A percentile compares a stretch with the other conserved stretches of the same genome.
phyloP scores from a whole-genome alignment of 1,284 basidiomycete species.

The Trichosporon asahii region DNA sequence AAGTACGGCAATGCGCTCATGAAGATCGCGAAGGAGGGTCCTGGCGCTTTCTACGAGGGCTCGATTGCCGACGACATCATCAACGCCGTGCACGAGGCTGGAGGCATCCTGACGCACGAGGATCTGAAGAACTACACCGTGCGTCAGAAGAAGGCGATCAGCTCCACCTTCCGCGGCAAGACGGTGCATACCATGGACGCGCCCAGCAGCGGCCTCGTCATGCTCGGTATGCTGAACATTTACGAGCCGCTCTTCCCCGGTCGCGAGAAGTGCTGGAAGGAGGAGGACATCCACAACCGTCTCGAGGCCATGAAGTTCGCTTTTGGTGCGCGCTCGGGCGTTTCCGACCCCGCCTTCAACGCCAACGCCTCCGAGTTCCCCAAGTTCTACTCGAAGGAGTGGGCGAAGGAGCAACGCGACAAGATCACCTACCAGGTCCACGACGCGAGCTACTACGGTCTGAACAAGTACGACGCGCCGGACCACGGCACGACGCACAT shows the following conservation, averaged over 20 bases:
- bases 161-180: slow-evolving; percentile 69
- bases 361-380: slow-evolving; percentile 55
- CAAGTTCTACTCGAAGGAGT: slow-evolving; percentile 68
- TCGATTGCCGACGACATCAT: slow-evolving; percentile 37
- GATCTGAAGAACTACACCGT: slow-evolving; percentile 23
- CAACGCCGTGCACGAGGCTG: slow-evolving; percentile 28
- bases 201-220: slow-evolving; percentile 58
- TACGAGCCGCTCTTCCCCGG: slow-evolving; percentile 28
- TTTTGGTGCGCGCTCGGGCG: slow-evolving; percentile 61
- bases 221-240: slow-evolving; percentile 44
- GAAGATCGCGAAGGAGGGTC: slow-evolving; percentile 32
- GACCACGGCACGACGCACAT: slow-evolving; percentile 91
- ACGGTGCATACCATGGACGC: slow-evolving; percentile 78
- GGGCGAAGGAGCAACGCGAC: slow-evolving; percentile 59
- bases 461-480: slow-evolving; percentile 67
- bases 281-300: slow-evolving; percentile 46
- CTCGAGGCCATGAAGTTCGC: slow-evolving; percentile 56
- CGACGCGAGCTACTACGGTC: slow-evolving; percentile 72
- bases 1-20: slow-evolving; percentile 32
- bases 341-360: slow-evolving; percentile 68
- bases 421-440: slow-evolving; percentile 68
- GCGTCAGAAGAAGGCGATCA: slow-evolving; percentile 56
- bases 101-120: slow-evolving; percentile 41
- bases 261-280: slow-evolving; percentile 3
- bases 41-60: slow-evolving; percentile 40